Conservation (phyloP, 768 basidiomycete genomes). For the Agrocybe chaxingu region DNA sequence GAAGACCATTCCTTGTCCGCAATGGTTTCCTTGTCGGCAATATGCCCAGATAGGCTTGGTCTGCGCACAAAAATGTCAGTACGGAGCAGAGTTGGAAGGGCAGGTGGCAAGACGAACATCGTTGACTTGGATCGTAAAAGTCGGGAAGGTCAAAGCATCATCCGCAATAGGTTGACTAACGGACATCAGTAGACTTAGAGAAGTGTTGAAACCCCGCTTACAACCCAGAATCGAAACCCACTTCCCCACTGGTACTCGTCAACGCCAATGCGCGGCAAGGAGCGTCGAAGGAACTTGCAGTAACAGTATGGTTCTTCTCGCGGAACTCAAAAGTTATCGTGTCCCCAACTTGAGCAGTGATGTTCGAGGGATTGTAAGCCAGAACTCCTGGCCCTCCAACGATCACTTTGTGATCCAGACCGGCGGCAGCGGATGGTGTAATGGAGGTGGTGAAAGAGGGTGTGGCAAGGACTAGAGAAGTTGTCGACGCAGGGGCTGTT, state of each 20-base stretch:
- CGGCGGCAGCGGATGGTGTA: slow-evolving; percentile 21
- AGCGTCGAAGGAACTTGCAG: slow-evolving; percentile 35
- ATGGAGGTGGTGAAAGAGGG: slow-evolving; percentile 21
- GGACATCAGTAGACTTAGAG: slow-evolving; percentile 1
- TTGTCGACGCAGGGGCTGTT: slow-evolving; percentile 27
- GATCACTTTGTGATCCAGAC: slow-evolving; percentile 34
- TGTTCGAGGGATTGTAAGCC: slow-evolving; percentile 40
- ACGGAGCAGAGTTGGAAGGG: not conserved
- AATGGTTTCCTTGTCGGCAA: slow-evolving; percentile 49
- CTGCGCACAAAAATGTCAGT: slow-evolving; percentile 21
- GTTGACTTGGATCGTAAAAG: slow-evolving; percentile 50
- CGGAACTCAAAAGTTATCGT: slow-evolving; percentile 47
- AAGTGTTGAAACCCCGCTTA: slow-evolving; percentile 15
- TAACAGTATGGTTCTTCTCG: slow-evolving; percentile 48
- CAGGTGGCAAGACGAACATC: slow-evolving; percentile 31
- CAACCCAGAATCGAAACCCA: slow-evolving; percentile 49
- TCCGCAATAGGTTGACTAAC: slow-evolving; percentile 45
- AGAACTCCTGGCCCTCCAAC: slow-evolving; percentile 39
- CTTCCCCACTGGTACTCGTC: slow-evolving; percentile 38
- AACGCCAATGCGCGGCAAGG: slow-evolving; percentile 41
- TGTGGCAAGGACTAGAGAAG: slow-evolving; percentile 25
- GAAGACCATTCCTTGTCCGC: slow-evolving; percentile 60
- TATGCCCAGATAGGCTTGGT: slow-evolving; percentile 55
- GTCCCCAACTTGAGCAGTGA: slow-evolving; percentile 44
- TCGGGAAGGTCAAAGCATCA: slow-evolving; percentile 43